These are phyloP conservation scores for Pulveroboletus sp. DNA, from an alignment of 768 basidiomycete species.

Conservation along the genomic window DNA sequence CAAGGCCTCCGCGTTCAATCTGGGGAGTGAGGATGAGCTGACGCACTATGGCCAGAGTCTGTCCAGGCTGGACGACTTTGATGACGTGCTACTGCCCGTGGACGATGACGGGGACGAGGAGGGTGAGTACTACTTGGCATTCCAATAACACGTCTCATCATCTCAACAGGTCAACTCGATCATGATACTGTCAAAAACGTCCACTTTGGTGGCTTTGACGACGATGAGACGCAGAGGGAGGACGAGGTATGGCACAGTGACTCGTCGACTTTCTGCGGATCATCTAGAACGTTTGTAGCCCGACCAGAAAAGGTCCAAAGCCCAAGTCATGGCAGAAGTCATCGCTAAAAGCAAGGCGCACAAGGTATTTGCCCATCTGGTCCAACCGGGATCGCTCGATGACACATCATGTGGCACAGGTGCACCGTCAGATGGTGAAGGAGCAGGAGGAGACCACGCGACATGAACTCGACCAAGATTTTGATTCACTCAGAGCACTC, in stretches of 20 bases:
- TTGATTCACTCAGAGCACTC: conserved; percentile 72
- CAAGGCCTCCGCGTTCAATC: conserved; percentile 76
- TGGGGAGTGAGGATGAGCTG: conserved; percentile 88
- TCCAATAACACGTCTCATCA: background rate
- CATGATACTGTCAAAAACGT: conserved; percentile 56
- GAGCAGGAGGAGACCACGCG: conserved; percentile 84
- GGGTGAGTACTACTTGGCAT: conserved; percentile 29
- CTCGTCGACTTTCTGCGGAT: background rate
- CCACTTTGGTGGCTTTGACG: conserved; percentile 87
- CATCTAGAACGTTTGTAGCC: conserved; percentile 43
- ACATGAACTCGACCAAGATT: conserved; percentile 83
- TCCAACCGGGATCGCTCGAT: background rate
- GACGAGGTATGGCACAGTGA: conserved; percentile 39
- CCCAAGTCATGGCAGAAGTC: conserved; percentile 97
- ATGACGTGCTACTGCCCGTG: conserved; percentile 52
- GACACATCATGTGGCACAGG: conserved; percentile 38
- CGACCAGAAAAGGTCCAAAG: conserved; percentile 82
- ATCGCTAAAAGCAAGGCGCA: conserved; percentile 96
- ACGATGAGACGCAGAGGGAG: conserved; percentile 53
- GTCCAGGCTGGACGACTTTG: conserved; percentile 81
- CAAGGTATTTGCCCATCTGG: conserved; percentile 52
- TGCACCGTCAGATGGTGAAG: conserved; percentile 82
- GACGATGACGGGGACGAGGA: conserved; percentile 50
- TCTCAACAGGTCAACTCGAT: conserved; percentile 57
- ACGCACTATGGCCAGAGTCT: conserved; percentile 90